Base-by-base conservation (phyloP, 2,329 filamentous ascomycete genomes). In the Xenosphaeropsis pyriputrescens region DNA sequence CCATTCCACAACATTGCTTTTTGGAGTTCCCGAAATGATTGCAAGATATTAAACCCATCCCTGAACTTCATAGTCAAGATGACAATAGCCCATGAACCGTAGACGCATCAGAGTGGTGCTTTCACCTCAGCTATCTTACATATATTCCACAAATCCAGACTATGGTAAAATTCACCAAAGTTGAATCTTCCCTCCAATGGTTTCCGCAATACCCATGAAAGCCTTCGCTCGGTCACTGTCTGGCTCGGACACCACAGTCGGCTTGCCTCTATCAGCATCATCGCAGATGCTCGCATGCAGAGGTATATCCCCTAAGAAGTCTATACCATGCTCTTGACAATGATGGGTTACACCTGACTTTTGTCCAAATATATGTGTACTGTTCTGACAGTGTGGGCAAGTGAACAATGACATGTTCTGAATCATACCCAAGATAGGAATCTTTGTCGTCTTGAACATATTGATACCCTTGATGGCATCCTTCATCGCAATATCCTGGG, bases 391-490 rank as follows among this genome's bases (percentile, higher is more conserved):
- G 47, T 79, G 71, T 1, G 84, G 84, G 48, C 86, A 93, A 3
- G 68, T 72, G 54, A 93, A 93, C 29, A 85, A 68, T 6, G 79
- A 79, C 86, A 94, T 94, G 53, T 94, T 94, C 55, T 91, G 80
- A 14, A 98, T 79, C 59, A 96, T 75, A 2, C 91, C 91, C 2
- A 96, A 64, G 26, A 91, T 70, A 36, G 83, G 78, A 39, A 47
- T 53, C 14, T 81, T 65, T 49, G 93, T 83, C 50, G 85, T 89
- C 49, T 78, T 75, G 60, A 96, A 96, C 75, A 98, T 86, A 49
- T 85, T 83, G 45, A 95, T 80, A 2, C 91, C 91, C 49, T 91
- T 85, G 15, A 93, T 71, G 1, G 91, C 89, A 52, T 98, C 91
- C 49, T 89, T 85, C 2, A 95, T 72, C 2, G 89, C 85, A 18